phyloP scores from a whole-genome alignment of 2,329 filamentous ascomycete species.

The Diplodia intermedia region DNA sequence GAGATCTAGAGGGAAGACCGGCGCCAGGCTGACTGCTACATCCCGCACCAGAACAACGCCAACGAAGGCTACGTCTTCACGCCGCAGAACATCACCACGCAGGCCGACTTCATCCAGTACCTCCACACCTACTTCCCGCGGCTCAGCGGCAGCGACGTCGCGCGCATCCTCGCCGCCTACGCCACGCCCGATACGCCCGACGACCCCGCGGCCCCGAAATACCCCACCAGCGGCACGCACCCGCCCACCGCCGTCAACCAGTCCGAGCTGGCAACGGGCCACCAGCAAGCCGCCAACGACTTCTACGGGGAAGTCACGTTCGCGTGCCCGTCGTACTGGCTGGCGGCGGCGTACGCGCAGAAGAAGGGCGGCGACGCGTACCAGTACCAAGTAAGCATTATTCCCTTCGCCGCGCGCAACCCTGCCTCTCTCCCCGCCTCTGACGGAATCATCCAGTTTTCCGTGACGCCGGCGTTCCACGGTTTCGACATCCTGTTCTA shows the following conservation, averaged over 20 bases:
- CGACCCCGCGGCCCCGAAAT: conserved; percentile 37
- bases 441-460: conserved; percentile 21
- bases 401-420: no score
- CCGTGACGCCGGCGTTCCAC: conserved; percentile 37
- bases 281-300: conserved; percentile 62
- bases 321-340: conserved; percentile 64
- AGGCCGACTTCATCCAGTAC: conserved; percentile 50
- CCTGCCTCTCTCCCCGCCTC: background rate
- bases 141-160: conserved; percentile 44
- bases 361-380: background rate
- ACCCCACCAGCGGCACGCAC: conserved; percentile 42
- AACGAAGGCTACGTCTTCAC: conserved; percentile 59
- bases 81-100: conserved; percentile 53
- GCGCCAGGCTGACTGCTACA: background rate
- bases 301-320: conserved; percentile 64
- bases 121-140: conserved; percentile 54
- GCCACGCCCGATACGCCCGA: conserved; percentile 41
- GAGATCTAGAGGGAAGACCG: no score
- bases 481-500: conserved; percentile 35
- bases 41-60: conserved; percentile 52
- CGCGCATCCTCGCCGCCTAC: conserved; percentile 50
- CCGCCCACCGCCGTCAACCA: conserved; percentile 59
- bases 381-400: conserved; percentile 29
- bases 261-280: conserved; percentile 58
- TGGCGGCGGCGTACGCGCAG: conserved; percentile 56